Percentiles rank a stretch among this genome's conserved stretches.
phyloP scores from a whole-genome alignment of 306 rosid species.

The Lotus japonicus region DNA sequence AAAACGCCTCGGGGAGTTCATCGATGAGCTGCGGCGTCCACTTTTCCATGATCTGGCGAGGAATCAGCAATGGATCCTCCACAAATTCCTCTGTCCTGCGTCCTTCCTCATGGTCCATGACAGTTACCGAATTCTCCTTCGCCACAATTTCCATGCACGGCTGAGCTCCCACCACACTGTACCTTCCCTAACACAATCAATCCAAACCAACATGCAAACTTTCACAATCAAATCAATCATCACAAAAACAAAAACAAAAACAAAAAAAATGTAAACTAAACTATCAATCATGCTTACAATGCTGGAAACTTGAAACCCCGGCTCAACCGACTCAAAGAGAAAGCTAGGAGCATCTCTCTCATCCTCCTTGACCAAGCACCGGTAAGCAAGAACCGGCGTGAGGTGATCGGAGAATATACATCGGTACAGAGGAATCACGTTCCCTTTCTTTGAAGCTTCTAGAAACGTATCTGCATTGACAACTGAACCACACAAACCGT shows the following conservation, averaged over 20 bases:
- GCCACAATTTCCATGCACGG: slow-evolving; percentile 93
- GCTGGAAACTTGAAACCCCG: slow-evolving; percentile 59
- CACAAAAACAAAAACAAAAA: neutral
- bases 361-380: slow-evolving; percentile 93
- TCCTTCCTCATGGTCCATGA: slow-evolving; percentile 76
- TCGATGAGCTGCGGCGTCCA: slow-evolving; percentile 86
- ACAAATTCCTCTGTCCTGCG: slow-evolving; percentile 57
- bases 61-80: slow-evolving; percentile 76
- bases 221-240: neutral
- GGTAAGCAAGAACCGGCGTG: slow-evolving; percentile 92
- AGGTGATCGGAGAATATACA: slow-evolving; percentile 89
- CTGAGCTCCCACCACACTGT: slow-evolving; percentile 86
- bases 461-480: slow-evolving; percentile 55
- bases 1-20: slow-evolving; percentile 93
- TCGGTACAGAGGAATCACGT: slow-evolving; percentile 66
- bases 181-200: slow-evolving; percentile 59
- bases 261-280: too few species aligned
- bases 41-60: slow-evolving; percentile 66
- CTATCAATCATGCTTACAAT: slow-evolving; percentile 39
- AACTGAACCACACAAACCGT: slow-evolving; percentile 32
- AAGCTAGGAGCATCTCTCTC: slow-evolving; percentile 97
- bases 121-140: slow-evolving; percentile 78
- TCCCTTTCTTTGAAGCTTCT: slow-evolving; percentile 79
- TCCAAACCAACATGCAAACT: neutral
- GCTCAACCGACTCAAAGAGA: slow-evolving; percentile 84